Base-by-base conservation (phyloP, 2,329 filamentous ascomycete genomes). In the Hypoxylon sp. region DNA sequence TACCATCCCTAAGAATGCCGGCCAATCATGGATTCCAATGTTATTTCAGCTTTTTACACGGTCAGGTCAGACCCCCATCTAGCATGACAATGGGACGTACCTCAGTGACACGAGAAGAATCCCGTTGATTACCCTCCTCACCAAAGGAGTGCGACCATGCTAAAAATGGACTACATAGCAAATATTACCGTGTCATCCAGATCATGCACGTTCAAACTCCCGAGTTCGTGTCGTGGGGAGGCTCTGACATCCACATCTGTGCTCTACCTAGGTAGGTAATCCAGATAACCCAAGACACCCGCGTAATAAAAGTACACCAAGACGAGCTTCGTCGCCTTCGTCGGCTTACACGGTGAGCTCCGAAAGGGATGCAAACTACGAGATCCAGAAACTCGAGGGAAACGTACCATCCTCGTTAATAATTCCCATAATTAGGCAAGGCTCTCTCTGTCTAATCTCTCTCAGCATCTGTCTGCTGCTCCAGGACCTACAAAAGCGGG, bases 391-490 rank as follows among this genome's bases (percentile, higher is more conserved):
- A 30, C 31, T n/a, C 11, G 53, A 51, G 33, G 37, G 51, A 66
- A 62, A 63, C 60, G 53, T 64, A 66, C 46, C 33, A 51, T 61
- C 46, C 63, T 74, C 69, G 69, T 73, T 54, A 57, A 74, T 68
- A 72, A 65, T 72, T 68, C 69, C 70, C 57, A 48, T 22, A 70
- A 70, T 61, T 20, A 73, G 74, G 65, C 64, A 74, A 74, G 70
- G 54, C 68, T 68, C 54, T 64, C 69, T 69, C 56, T 64, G 40
- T 14, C 25, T 64, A 31, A 46, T 54, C 35, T 54, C 37, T 50
- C 53, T 14, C 25, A 35, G 31, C 50, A 53, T 53, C 48, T 49
- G 10, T 68, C 51, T 65, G 57, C 46, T 40, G 35, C 44, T 61
- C 30, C 14, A 61, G 40, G 49, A 61, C 57, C 22, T 62, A 31